Conservation (phyloP, 2,329 filamentous ascomycete genomes). For the Chaetothyriales sp. region DNA sequence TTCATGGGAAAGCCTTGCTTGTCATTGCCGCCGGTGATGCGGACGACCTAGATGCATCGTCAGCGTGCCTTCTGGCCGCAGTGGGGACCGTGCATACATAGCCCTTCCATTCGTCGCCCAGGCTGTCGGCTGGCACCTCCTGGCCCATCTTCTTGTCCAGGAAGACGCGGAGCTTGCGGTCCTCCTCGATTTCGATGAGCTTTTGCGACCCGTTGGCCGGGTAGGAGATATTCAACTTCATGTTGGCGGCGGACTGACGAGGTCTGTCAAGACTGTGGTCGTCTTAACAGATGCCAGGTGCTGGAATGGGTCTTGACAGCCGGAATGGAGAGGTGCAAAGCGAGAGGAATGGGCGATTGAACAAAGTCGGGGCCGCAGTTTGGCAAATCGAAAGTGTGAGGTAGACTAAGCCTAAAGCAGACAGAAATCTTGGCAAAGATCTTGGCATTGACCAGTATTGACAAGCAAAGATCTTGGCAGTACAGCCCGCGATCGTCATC, state of each 20-base stretch:
- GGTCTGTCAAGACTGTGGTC: constrained; percentile 25
- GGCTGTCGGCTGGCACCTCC: constrained; percentile 72
- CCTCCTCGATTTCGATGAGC: constrained; percentile 97
- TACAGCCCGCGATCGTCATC: too few relatives aligned
- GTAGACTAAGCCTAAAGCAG: not conserved
- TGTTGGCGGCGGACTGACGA: constrained; percentile 26
- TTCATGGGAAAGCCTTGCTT: constrained; percentile 99
- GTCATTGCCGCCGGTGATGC: constrained; percentile 98
- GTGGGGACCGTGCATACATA: constrained; percentile 60
- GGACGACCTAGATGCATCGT: constrained; percentile 15
- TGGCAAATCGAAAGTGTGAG: not conserved
- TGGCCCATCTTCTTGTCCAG: constrained; percentile 85
- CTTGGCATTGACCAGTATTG: not conserved
- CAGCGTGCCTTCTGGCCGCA: not conserved
- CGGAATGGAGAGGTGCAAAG: constrained; percentile 21
- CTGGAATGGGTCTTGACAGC: constrained; percentile 22
- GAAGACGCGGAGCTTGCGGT: constrained; percentile 97
- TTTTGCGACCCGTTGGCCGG: constrained; percentile 99
- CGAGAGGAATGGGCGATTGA: not conserved
- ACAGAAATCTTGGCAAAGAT: not conserved
- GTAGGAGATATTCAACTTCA: constrained; percentile 74
- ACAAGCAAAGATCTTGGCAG: not conserved
- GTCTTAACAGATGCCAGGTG: constrained; percentile 28
- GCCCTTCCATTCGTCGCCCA: constrained; percentile 99
- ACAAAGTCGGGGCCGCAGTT: not conserved